Evolutionary conservation across 2,329 filamentous ascomycete species (phyloP).

Genomic region (Colletotrichum incanum): DNA sequence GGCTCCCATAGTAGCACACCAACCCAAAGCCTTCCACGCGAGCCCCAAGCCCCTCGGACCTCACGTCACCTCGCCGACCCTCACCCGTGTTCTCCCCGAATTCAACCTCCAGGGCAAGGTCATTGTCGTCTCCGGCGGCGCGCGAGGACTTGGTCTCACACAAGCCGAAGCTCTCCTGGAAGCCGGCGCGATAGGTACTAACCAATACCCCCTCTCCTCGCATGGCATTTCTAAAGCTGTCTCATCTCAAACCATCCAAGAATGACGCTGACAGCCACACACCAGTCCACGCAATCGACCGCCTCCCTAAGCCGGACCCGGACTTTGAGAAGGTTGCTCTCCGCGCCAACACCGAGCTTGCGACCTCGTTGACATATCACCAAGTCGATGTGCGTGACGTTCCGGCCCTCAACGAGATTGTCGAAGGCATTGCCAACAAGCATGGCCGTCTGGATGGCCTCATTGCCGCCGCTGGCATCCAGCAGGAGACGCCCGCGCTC

Average conservation of each 20-base stretch:
- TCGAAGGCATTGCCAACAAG: constrained; percentile 77
- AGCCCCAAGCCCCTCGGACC: constrained; percentile 29
- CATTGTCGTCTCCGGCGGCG: constrained; percentile 83
- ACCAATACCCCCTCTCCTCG: not conserved
- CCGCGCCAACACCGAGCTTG: constrained; percentile 75
- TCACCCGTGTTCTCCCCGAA: constrained; percentile 70
- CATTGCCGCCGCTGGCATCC: constrained; percentile 79
- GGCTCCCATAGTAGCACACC: constrained; percentile 18
- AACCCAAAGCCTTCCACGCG: constrained; percentile 33
- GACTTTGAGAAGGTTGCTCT: constrained; percentile 77
- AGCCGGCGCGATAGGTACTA: constrained; percentile 78
- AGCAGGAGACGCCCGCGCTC: constrained; percentile 87
- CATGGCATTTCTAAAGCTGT: not conserved
- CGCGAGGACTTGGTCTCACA: constrained; percentile 82
- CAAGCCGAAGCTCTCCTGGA: constrained; percentile 86
- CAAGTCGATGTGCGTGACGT: constrained; percentile 86
- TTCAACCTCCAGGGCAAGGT: constrained; percentile 84
- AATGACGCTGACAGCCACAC: not conserved
- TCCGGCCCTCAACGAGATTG: constrained; percentile 74
- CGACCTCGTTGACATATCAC: constrained; percentile 80
- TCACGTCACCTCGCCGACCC: constrained; percentile 44
- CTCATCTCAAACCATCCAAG: not conserved
- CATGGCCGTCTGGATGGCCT: constrained; percentile 85
- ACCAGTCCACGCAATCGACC: constrained; percentile 78
- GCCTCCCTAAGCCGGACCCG: constrained; percentile 65